A percentile compares a stretch with the other conserved stretches of the same genome.
Conservation (phyloP, 345 rosid species). For the Citrus reticulata region DNA sequence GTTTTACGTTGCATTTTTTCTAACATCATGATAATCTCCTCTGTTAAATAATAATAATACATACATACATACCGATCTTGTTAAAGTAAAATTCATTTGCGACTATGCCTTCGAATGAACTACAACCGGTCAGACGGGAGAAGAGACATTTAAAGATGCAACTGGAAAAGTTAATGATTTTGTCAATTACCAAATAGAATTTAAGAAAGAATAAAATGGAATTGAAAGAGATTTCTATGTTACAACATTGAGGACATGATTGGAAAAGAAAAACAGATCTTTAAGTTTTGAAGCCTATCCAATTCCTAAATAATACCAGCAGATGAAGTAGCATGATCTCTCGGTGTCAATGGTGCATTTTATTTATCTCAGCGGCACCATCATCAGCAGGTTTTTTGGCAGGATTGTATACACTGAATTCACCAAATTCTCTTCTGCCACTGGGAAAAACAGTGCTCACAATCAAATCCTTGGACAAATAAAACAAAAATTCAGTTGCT, state of each 20-base stretch:
- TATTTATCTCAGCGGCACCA: not conserved
- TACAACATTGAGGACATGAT: not conserved
- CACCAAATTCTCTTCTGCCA: constrained; percentile 89
- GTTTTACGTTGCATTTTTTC: not conserved
- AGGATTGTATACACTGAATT: constrained; percentile 85
- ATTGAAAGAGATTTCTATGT: not conserved
- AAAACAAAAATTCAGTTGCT: constrained; percentile 27
- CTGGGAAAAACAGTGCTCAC: constrained; percentile 52
- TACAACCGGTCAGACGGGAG: not conserved
- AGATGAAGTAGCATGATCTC: not conserved
- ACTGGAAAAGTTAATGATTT: no score
- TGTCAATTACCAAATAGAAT: no score
- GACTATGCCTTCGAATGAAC: no score
- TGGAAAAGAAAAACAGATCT: not conserved
- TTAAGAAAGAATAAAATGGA: not conserved
- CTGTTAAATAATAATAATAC: not conserved
- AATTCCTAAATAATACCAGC: not conserved
- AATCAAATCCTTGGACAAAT: constrained; percentile 48
- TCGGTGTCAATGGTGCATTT: not conserved
- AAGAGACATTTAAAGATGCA: no score
- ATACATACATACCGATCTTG: no score
- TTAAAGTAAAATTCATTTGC: no score
- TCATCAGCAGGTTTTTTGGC: constrained; percentile 31
- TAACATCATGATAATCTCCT: not conserved
- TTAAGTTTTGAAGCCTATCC: not conserved